Base-by-base conservation (phyloP, 768 basidiomycete species). In the Lanmaoa rubissima region DNA sequence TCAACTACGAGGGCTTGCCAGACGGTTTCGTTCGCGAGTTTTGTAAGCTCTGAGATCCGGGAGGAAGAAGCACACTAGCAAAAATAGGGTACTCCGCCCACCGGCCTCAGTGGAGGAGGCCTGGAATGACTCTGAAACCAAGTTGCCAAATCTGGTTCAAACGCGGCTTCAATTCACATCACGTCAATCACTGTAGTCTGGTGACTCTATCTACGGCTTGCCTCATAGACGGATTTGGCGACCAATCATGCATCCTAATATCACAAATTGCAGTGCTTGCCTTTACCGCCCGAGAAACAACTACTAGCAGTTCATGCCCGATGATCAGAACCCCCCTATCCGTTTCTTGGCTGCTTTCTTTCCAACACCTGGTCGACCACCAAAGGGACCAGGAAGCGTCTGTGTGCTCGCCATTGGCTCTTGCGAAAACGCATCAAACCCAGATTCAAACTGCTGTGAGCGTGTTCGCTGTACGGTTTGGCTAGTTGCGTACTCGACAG, bases 311-410 rank as follows among this genome's bases (percentile, higher is more conserved):
- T 28, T 28, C 28, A 28, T 28, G 28, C 28, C 19, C 19, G 21
- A 24, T 24, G 21, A 50, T 80, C 70, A 92, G 67, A 93, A 92
- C 9, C 91, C 91, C 11, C 87, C 88, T 41, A 90, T 43, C 24
- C 90, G 77, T 72, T 87, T 92, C 76, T 86, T 90, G 21, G 60
- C 67, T 28, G 70, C 54, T 67, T 84, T 87, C 73, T 81, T 88
- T 6, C 60, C 50, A 14, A 63, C 61, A 16, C 57, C 55, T 26
- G 78, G 79, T 40, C 87, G 79, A 24, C 87, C 88, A 35, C 90
- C 90, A 71, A 84, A 83, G 0, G 78, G 81, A 3, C 91, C 90
- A 5, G 90, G 82, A 11, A 90, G 68, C 8, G 86, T 71, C 66
- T 93, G 90, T 2, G 90, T 92, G 60, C 81, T 90, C 36, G 76